phyloP scores from a whole-genome alignment of 2,329 filamentous ascomycete species.

The Tympanopsis confertula region DNA sequence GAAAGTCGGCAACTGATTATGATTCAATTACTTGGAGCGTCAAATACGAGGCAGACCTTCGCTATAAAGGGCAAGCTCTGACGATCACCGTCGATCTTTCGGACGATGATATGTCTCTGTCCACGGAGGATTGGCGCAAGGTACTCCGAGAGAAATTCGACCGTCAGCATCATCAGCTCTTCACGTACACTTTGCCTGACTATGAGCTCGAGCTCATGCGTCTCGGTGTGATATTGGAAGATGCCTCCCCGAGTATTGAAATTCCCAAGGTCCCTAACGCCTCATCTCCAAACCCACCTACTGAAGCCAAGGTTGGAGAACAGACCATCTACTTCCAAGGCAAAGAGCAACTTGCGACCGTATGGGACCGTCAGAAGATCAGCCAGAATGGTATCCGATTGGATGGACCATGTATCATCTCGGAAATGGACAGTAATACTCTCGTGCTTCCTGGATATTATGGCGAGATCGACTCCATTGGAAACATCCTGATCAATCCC shows the following conservation, averaged over 20 bases:
- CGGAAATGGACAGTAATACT: constrained; percentile 38
- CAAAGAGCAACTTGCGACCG: constrained; percentile 22
- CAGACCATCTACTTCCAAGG: constrained; percentile 26
- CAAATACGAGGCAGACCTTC: constrained; percentile 29
- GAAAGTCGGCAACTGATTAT: constrained; percentile 16
- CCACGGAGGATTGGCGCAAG: constrained; percentile 14
- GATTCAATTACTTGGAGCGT: constrained; percentile 15
- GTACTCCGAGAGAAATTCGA: constrained; percentile 25
- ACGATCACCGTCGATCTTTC: constrained; percentile 20
- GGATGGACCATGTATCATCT: constrained; percentile 30
- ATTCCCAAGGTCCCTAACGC: constrained; percentile 15
- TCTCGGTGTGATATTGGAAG: constrained; percentile 27
- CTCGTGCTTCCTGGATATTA: constrained; percentile 32
- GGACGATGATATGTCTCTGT: constrained; percentile 17
- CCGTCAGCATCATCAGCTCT: constrained; percentile 28
- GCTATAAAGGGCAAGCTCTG: constrained; percentile 32
- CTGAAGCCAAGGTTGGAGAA: constrained; percentile 21
- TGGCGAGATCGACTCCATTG: constrained; percentile 31
- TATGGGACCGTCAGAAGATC: constrained; percentile 30
- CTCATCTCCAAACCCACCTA: constrained; percentile 12
- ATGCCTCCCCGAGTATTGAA: constrained; percentile 25
- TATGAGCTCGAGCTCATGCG: constrained; percentile 35
- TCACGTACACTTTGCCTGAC: constrained; percentile 26
- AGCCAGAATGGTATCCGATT: constrained; percentile 25
- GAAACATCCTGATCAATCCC: constrained; percentile 34